A percentile compares a stretch with the other conserved stretches of the same genome.
Conservation (phyloP, 1,139 yeast genomes). For the Nadsonia starkeyi-henricii region DNA sequence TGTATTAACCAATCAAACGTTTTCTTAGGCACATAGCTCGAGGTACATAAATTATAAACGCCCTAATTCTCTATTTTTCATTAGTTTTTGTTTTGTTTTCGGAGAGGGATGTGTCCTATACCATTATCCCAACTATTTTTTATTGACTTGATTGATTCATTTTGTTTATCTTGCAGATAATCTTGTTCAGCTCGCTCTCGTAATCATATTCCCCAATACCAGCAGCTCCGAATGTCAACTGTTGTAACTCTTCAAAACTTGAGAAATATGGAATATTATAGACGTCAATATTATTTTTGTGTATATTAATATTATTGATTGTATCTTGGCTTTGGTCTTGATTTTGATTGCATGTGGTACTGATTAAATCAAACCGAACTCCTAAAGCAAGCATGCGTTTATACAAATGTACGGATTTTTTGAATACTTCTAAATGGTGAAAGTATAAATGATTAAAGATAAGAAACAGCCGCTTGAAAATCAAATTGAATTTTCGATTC, state of each 20-base stretch:
- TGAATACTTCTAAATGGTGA: constrained; percentile 6
- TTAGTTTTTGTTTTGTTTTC: no score
- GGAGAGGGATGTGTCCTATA: background rate
- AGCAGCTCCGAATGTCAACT: background rate
- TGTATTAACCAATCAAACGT: no score
- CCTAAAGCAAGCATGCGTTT: constrained; percentile 6
- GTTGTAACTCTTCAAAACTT: background rate
- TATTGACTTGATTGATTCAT: background rate
- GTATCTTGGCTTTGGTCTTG: background rate
- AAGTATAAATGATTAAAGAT: constrained; percentile 10
- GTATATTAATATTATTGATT: no score
- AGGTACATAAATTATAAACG: no score
- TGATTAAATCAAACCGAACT: background rate
- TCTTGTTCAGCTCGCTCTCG: background rate
- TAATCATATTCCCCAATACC: background rate
- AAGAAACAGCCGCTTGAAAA: constrained; percentile 6
- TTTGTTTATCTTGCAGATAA: background rate
- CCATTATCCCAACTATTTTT: background rate
- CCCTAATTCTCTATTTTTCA: no score
- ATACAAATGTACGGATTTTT: constrained; percentile 3
- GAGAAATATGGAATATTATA: background rate
- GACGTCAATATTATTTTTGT: background rate
- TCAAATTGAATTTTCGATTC: constrained; percentile 2
- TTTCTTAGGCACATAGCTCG: no score
- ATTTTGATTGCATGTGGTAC: background rate